These are phyloP conservation scores for Wickerhamiella azymoides DNA, from an alignment of 805 yeast species.

Conservation along the genomic window DNA sequence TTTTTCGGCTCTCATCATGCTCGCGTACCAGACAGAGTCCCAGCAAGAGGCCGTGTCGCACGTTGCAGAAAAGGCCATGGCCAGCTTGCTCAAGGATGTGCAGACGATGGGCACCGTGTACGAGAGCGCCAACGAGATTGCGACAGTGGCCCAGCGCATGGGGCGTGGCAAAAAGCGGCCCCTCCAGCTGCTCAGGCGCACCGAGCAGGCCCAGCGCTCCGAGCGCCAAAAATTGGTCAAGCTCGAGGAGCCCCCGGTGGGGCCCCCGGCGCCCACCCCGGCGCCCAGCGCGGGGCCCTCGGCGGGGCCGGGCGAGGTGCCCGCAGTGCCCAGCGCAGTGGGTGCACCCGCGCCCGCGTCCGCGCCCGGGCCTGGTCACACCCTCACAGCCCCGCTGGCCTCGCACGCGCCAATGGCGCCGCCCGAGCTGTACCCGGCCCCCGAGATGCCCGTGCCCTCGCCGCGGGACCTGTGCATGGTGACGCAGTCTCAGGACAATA, in stretches of 20 bases:
- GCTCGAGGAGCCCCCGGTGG: neutral
- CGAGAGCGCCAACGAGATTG: constrained; percentile 10
- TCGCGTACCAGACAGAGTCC: constrained; percentile 51
- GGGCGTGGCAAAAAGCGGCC: constrained; percentile 2
- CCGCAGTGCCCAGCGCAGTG: too few relatives aligned
- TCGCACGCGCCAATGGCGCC: neutral
- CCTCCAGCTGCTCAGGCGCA: constrained; percentile 5
- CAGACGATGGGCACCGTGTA: constrained; percentile 24
- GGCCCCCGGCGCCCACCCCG: too few relatives aligned
- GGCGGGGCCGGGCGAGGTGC: too few relatives aligned
- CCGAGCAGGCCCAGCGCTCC: neutral
- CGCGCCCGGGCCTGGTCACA: too few relatives aligned
- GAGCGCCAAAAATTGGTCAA: neutral
- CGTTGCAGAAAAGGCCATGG: constrained; percentile 27
- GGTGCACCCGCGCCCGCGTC: too few relatives aligned
- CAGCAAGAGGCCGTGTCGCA: constrained; percentile 25
- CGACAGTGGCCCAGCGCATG: neutral
- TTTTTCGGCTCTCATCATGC: constrained; percentile 54
- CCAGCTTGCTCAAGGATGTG: constrained; percentile 20
- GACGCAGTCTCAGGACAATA: constrained; percentile 24
- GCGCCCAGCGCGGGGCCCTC: too few relatives aligned
- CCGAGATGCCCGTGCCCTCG: neutral
- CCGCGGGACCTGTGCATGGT: constrained; percentile 24
- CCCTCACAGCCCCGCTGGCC: too few relatives aligned
- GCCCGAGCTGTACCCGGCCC: neutral